phyloP scores from a whole-genome alignment of 257 asterid species.

The Solanum tarijense region DNA sequence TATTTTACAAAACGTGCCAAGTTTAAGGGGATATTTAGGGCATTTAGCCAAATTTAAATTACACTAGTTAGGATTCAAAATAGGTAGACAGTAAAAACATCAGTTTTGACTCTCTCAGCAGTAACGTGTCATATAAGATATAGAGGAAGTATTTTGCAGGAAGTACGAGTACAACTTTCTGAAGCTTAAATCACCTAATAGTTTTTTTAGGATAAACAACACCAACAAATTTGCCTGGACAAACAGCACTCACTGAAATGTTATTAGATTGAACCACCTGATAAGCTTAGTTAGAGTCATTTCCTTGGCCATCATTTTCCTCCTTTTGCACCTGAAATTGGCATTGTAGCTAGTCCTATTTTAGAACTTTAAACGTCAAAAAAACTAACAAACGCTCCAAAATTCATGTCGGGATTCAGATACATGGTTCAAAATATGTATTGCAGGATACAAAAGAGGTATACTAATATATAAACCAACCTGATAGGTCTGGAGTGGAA shows the following conservation, averaged over 20 bases:
- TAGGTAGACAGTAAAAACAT: background rate
- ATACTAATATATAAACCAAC: constrained; percentile 2
- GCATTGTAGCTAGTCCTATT: background rate
- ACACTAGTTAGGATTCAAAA: background rate
- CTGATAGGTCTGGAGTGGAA: constrained; percentile 11
- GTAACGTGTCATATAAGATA: background rate
- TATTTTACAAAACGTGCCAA: no score
- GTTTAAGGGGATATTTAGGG: no score
- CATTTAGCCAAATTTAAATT: background rate
- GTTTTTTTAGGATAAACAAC: background rate
- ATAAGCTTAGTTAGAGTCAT: background rate
- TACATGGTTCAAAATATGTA: background rate
- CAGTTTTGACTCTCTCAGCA: background rate
- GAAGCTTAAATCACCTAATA: background rate
- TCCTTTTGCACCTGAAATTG: background rate
- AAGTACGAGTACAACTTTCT: background rate
- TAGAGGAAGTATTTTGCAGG: background rate
- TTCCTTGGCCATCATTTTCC: background rate
- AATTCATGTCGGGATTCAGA: background rate
- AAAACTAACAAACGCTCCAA: background rate
- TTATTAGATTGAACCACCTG: background rate
- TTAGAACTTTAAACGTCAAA: background rate
- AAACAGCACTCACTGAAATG: constrained; percentile 3
- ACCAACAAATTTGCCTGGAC: background rate
- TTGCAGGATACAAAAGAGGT: background rate